phyloP scores from a whole-genome alignment of 495 filamentous ascomycete species.

The Penicillium salamii region DNA sequence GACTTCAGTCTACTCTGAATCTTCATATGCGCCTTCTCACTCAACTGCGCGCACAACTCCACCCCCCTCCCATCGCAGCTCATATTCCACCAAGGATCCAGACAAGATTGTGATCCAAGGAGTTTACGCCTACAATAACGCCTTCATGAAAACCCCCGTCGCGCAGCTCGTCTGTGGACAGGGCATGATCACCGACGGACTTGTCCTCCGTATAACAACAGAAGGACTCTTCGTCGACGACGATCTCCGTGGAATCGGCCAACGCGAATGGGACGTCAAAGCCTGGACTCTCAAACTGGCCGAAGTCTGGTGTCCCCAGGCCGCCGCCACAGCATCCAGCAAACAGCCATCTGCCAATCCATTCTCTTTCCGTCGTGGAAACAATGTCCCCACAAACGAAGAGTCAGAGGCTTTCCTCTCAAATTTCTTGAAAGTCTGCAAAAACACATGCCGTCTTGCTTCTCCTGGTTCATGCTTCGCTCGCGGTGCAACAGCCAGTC shows the following conservation, averaged over 20 bases:
- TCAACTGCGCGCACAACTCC: conserved; percentile 84
- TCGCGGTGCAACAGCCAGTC: conserved; percentile 17
- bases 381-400: conserved; percentile 53
- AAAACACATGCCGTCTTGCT: conserved; percentile 54
- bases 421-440: conserved; percentile 59
- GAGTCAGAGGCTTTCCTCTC: conserved; percentile 61
- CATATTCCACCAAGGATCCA: conserved; percentile 83
- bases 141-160: conserved; percentile 74
- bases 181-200: conserved; percentile 76
- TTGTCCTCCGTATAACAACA: conserved; percentile 78
- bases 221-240: conserved; percentile 97
- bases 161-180: conserved; percentile 76
- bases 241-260: conserved; percentile 78
- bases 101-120: conserved; percentile 92
- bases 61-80: conserved; percentile 69
- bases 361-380: conserved; percentile 35
- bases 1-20: conserved; percentile 74
- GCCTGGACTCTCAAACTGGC: conserved; percentile 92
- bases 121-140: conserved; percentile 85
- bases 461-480: conserved; percentile 34
- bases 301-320: conserved; percentile 80
- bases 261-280: conserved; percentile 97
- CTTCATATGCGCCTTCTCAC: conserved; percentile 76
- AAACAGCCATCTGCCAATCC: conserved; percentile 28
- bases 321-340: conserved; percentile 20